Percentiles rank a stretch among this genome's conserved stretches.
Evolutionary conservation across 345 rosid species (phyloP).

Genomic region (Hibiscus tridactylites): DNA sequence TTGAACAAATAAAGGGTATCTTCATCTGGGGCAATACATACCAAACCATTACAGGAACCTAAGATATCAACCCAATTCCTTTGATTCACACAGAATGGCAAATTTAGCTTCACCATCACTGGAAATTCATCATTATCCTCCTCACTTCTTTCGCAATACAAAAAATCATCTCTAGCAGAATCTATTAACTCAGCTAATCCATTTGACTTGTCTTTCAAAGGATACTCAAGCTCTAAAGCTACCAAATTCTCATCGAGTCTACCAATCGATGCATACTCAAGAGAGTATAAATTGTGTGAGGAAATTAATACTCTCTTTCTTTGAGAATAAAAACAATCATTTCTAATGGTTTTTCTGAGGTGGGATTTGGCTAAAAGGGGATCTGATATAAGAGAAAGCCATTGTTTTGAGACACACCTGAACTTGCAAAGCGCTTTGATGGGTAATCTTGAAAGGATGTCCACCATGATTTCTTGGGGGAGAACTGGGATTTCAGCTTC

Average conservation of each 20-base stretch:
- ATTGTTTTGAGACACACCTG: slow-evolving; percentile 36
- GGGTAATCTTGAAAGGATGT: slow-evolving; percentile 35
- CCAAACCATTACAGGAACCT: slow-evolving; percentile 41
- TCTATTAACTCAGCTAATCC: slow-evolving; percentile 10
- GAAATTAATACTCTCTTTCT: slow-evolving; percentile 13
- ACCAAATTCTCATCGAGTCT: slow-evolving; percentile 8
- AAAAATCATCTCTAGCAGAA: slow-evolving; percentile 8
- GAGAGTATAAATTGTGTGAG: slow-evolving; percentile 11
- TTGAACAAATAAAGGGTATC: slow-evolving; percentile 30
- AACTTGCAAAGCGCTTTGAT: slow-evolving; percentile 26
- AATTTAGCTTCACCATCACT: slow-evolving; percentile 22
- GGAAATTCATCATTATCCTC: slow-evolving; percentile 20
- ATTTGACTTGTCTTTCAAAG: slow-evolving; percentile 10
- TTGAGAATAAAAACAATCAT: background rate
- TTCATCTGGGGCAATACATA: slow-evolving; percentile 32
- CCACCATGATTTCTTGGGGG: slow-evolving; percentile 32
- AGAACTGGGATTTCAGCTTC: slow-evolving; percentile 7
- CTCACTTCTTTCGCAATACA: slow-evolving; percentile 14
- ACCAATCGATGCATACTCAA: slow-evolving; percentile 11
- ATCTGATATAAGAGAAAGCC: slow-evolving; percentile 24
- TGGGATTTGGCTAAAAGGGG: slow-evolving; percentile 28
- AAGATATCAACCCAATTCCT: slow-evolving; percentile 20
- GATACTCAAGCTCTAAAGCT: slow-evolving; percentile 20
- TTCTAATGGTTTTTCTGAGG: slow-evolving; percentile 6
- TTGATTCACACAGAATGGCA: background rate